Evolutionary conservation across 1,284 basidiomycete genomes (phyloP), one percentile per base, ranked within the genome.

Genomic region (Spongispora temasekensis): DNA sequence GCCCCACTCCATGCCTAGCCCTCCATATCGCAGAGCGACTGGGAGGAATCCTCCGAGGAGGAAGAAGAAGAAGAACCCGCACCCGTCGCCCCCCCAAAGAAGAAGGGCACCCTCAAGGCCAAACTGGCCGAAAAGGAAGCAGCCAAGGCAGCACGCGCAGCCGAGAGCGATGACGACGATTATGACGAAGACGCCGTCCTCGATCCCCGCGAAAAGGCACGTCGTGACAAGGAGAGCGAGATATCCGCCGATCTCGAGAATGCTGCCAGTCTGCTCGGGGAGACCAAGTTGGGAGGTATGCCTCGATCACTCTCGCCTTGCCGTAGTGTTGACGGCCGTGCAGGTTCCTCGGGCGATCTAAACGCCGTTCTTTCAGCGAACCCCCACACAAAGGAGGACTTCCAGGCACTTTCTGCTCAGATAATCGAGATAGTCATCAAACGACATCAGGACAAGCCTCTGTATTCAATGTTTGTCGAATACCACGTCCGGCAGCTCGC

Each of bases 91-190:
- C 87, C 91, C 2, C 83, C 87, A 3, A 94, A 93, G 81, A 96
- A 96, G 80, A 96, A 95, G 79, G 92, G 92, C 60, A 93, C 90
- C 1, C 77, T 96, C 65, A 97, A 96, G 76, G 85, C 86, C 52
- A 96, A 95, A 76, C 79, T 97, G 3, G 94, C 93, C 0, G 93
- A 95, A 77, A 96, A 93, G 76, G 93, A 93, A 68, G 91, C 91
- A 1, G 80, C 79, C 63, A 85, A 83, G 60, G 88, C 85, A 5
- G 76, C 80, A 12, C 76, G 73, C 46, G 75, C 75, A 46, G 78
- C 71, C 4, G 46, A 67, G 0, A 54, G 21, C 76, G 76, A 25
- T 25, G 58, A 37, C 10, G 80, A 78, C 32, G 80, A 83, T 4
- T 90, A 90, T 67, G 88, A 88, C 62, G 89, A 88, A 51, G 93